Percentiles rank a stretch among this genome's conserved stretches.
phyloP scores from a whole-genome alignment of 495 filamentous ascomycete genomes.

The Daldinia childiae region DNA sequence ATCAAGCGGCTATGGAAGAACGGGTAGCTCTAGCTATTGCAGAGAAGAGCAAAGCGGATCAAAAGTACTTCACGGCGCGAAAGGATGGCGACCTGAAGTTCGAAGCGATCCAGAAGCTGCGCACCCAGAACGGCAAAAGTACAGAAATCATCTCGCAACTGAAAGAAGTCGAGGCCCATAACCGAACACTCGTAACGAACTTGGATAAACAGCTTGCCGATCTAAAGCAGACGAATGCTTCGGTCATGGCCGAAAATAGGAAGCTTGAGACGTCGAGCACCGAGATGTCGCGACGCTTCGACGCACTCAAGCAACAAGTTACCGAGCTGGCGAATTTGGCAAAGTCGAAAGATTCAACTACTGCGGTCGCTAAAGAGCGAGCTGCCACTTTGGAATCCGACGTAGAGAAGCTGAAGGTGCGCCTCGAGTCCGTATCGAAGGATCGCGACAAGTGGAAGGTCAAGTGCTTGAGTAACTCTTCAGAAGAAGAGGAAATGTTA shows the following conservation, averaged over 20 bases:
- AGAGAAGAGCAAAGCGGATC: conserved; percentile 95
- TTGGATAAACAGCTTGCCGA: conserved; percentile 91
- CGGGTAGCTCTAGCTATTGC: conserved; percentile 75
- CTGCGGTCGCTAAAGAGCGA: conserved; percentile 69
- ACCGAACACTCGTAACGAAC: conserved; percentile 70
- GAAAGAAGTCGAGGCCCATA: conserved; percentile 84
- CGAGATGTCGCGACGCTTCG: conserved; percentile 72
- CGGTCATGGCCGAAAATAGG: conserved; percentile 72
- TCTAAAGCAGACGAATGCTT: conserved; percentile 74
- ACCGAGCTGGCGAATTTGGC: conserved; percentile 76
- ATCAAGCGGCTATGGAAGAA: conserved; percentile 79
- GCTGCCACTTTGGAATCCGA: conserved; percentile 69
- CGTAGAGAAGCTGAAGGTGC: conserved; percentile 74
- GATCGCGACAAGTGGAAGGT: conserved; percentile 82
- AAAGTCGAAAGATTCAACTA: conserved; percentile 74
- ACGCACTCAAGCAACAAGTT: conserved; percentile 79
- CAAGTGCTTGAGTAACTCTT: conserved; percentile 80
- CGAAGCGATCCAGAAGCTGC: conserved; percentile 76
- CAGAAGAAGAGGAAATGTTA: conserved; percentile 82
- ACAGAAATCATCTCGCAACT: conserved; percentile 92
- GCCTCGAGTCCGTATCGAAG: conserved; percentile 77
- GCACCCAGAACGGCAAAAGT: conserved; percentile 84
- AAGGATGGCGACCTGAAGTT: conserved; percentile 88
- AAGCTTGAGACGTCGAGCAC: conserved; percentile 72
- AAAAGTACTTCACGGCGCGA: conserved; percentile 96